Conservation (phyloP, 1,284 basidiomycete genomes). For the Rugosomyces carneus region DNA sequence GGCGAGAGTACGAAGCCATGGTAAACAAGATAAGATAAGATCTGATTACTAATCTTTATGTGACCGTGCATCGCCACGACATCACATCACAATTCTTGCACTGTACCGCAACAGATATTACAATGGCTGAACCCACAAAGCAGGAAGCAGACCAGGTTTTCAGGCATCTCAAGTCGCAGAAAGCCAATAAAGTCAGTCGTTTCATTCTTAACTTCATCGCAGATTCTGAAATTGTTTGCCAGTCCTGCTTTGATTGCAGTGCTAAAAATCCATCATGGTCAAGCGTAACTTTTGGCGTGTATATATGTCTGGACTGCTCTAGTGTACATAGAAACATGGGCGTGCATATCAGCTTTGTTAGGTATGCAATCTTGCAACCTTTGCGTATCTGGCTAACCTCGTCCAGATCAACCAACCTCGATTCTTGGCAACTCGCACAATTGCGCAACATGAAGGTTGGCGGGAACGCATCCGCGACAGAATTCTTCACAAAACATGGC, state of each 20-base stretch:
- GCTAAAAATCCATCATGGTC: conserved; percentile 98
- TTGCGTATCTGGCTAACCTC: conserved; percentile 3
- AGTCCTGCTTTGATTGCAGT: conserved; percentile 96
- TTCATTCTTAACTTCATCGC: conserved; percentile 3
- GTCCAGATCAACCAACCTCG: conserved; percentile 88
- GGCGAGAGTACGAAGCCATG: no score
- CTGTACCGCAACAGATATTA: conserved; percentile 7
- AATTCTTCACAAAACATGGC: conserved; percentile 89
- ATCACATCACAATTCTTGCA: conserved; percentile 3
- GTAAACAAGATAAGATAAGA: conserved; percentile 9
- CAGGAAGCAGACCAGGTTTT: conserved; percentile 77
- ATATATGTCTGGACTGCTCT: conserved; percentile 98
- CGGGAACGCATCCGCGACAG: conserved; percentile 84
- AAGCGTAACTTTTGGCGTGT: conserved; percentile 93
- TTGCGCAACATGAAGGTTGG: conserved; percentile 96
- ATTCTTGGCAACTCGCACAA: conserved; percentile 90
- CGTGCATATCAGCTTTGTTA: conserved; percentile 96
- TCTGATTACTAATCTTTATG: conserved; percentile 5
- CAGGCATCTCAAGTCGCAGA: conserved; percentile 71
- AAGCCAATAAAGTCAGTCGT: conserved; percentile 78
- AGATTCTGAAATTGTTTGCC: conserved; percentile 2
- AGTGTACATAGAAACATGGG: conserved; percentile 95
- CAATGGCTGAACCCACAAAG: conserved; percentile 69
- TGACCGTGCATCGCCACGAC: conserved; percentile 15
- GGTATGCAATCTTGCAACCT: conserved; percentile 46